Evolutionary conservation across 805 yeast genomes (phyloP).

Genomic region (Wickerhamomyces chambardii): DNA sequence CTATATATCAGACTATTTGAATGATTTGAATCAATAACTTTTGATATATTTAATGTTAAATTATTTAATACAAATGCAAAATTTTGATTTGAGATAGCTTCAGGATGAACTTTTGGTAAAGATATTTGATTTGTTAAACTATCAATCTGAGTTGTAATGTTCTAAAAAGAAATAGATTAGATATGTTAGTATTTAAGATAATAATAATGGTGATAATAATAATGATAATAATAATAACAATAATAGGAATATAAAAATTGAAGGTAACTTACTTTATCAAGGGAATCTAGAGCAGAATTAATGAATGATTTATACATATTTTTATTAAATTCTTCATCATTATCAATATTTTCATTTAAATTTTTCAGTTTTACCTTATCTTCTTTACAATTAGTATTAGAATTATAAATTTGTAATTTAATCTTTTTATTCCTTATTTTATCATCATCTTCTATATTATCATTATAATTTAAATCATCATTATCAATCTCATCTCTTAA

Average conservation of each 20-base stretch:
- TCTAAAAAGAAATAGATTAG: slow-evolving; percentile 14
- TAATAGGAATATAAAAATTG: background rate
- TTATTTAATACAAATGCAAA: slow-evolving; percentile 48
- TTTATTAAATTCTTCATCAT: slow-evolving; percentile 17
- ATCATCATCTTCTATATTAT: no score
- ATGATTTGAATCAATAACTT: slow-evolving; percentile 46
- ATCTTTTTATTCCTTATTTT: no score
- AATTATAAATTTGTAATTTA: no score
- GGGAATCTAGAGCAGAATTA: slow-evolving; percentile 58
- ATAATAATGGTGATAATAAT: background rate
- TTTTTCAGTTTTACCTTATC: slow-evolving; percentile 3
- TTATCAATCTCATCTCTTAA: no score
- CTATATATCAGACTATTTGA: slow-evolving; percentile 48
- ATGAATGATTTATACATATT: slow-evolving; percentile 36
- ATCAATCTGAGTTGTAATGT: slow-evolving; percentile 47
- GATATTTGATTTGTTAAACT: slow-evolving; percentile 50
- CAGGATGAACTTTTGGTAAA: slow-evolving; percentile 41
- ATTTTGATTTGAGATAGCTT: slow-evolving; percentile 43
- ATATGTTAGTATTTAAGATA: slow-evolving; percentile 15
- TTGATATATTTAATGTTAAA: slow-evolving; percentile 56
- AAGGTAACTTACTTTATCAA: slow-evolving; percentile 52
- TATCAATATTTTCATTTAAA: slow-evolving; percentile 5
- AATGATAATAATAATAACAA: background rate
- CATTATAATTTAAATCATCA: no score
- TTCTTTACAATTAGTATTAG: background rate